These are phyloP conservation scores for Trametes maxima DNA, from an alignment of 768 basidiomycete species.

Conservation along the genomic window DNA sequence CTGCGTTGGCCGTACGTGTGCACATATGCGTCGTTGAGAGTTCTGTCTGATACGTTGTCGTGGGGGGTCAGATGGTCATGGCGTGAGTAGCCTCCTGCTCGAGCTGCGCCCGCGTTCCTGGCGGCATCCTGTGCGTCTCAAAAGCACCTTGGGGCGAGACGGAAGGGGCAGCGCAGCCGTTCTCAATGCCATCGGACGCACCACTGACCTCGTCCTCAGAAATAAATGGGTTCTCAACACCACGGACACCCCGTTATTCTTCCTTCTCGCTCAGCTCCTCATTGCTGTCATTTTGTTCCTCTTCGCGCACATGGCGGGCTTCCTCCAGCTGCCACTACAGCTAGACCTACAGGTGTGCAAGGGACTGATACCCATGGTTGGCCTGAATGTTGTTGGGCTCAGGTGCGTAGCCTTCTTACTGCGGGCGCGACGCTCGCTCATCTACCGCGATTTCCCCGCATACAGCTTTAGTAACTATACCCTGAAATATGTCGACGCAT, in stretches of 20 bases:
- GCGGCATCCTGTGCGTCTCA: background rate
- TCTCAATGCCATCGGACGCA: background rate
- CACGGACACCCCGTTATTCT: constrained; percentile 80
- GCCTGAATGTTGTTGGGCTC: constrained; percentile 79
- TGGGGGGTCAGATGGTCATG: constrained; percentile 75
- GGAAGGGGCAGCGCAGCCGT: background rate
- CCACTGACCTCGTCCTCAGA: constrained; percentile 40
- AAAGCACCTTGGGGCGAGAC: background rate
- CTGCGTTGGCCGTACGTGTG: constrained; percentile 76
- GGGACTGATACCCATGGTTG: constrained; percentile 74
- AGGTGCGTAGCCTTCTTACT: constrained; percentile 50
- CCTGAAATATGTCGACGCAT: constrained; percentile 91
- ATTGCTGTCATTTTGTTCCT: constrained; percentile 82
- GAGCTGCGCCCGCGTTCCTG: background rate
- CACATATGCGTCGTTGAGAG: background rate
- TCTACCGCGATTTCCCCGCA: background rate
- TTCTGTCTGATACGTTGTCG: background rate
- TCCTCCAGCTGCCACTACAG: constrained; percentile 67
- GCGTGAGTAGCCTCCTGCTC: constrained; percentile 54
- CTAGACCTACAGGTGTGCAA: constrained; percentile 68
- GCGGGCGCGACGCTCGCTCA: background rate
- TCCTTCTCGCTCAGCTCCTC: constrained; percentile 77
- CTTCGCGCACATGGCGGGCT: constrained; percentile 56
- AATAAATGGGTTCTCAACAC: constrained; percentile 91
- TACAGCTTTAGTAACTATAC: constrained; percentile 86